Conservation (phyloP, 1,284 basidiomycete species). For the Microbotryum intermedium region DNA sequence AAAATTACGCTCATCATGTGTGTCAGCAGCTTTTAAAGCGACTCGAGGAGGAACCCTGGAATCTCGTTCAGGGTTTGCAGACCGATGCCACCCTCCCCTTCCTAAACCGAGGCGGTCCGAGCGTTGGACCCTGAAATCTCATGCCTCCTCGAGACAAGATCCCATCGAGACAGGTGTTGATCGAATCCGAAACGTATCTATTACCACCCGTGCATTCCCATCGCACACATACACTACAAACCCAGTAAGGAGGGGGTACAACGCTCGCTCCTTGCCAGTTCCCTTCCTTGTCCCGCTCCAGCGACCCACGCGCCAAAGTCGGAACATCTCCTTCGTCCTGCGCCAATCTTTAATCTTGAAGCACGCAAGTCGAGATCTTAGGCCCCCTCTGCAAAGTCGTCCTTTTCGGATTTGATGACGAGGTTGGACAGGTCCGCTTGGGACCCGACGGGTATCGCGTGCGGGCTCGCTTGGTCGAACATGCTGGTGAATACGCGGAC, state of each 20-base stretch:
- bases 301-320: neutral
- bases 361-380: neutral
- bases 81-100: too few relatives aligned
- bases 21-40: too few relatives aligned
- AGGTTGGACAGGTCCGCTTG: constrained; percentile 42
- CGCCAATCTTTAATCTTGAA: neutral
- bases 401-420: constrained; percentile 38
- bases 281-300: neutral
- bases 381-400: constrained; percentile 20
- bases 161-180: too few relatives aligned
- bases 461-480: constrained; percentile 39
- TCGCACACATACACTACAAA: neutral
- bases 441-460: constrained; percentile 41
- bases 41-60: too few relatives aligned
- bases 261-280: neutral
- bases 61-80: too few relatives aligned
- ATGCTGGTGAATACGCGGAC: constrained; percentile 29
- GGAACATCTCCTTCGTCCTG: neutral
- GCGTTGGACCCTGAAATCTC: too few relatives aligned
- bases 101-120: too few relatives aligned
- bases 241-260: neutral
- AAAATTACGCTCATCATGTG: too few relatives aligned
- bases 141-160: too few relatives aligned
- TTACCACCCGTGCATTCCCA: too few relatives aligned
- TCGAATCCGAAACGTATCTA: too few relatives aligned